Evolutionary conservation across 768 basidiomycete species (phyloP), one percentile per base, ranked within the genome.

Genomic region (Kondoa malvinella): DNA sequence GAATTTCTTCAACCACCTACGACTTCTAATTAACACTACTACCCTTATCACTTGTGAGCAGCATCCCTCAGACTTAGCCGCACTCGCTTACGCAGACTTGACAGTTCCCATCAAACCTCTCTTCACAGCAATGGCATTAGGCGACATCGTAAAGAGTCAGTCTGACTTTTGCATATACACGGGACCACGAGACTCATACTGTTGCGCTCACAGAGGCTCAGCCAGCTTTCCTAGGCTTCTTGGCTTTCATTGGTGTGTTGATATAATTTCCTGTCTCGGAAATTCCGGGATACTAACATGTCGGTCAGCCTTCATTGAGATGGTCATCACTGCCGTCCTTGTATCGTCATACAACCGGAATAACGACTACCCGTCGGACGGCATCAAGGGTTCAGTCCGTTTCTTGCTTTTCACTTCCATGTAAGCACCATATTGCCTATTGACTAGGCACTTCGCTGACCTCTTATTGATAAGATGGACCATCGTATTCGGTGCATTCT

Each of bases 241-340:
- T 50, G 12, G 21, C 21, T 50, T 50, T 50, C 40, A 50, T 50
- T 50, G 8, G 40, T 50, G 40, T 8, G 40, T 50, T 50, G n/a
- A n/a, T 21, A 21, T 21, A 50, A 50, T 50, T 50, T 8, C 40
- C 40, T 50, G 8, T 50, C 40, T 50, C 40, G 40, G 21, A 50
- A 21, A 8, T 50, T 8, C 40, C 40, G 8, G 40, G 21, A 8
- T 50, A 8, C 21, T 50, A 8, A 50, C 21, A 8, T 50, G 40
- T 50, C 40, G n/a, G n/a, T n/a, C 21, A 50, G 40, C 68, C n/a
- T 68, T 68, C 64, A 68, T 68, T 57, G 68, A 68, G 40, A 68
- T 68, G 69, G 62, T 67, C 60, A 66, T 69, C 40, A 50, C 69
- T n/a, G 69, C 69, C 60, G 56, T 67, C 62, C 58, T 69, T 29